These are phyloP conservation scores for Salix koriyanagi DNA, from an alignment of 345 rosid genomes.

Conservation along the genomic window DNA sequence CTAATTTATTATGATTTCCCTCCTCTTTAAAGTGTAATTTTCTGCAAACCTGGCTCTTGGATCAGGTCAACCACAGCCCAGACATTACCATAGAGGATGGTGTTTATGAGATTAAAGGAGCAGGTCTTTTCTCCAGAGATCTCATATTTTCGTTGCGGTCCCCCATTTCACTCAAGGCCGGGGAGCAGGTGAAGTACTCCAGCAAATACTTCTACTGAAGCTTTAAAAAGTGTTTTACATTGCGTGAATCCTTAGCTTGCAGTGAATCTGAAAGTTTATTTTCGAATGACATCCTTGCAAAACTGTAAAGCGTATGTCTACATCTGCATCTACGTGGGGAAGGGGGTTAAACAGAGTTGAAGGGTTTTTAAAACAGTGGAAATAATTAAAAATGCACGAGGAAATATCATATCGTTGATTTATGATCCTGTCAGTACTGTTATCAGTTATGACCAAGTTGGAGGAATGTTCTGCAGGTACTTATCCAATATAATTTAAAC, in stretches of 20 bases:
- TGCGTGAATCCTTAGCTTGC: not conserved
- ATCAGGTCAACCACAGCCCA: conserved; percentile 83
- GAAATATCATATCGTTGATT: not conserved
- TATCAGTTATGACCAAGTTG: conserved; percentile 2
- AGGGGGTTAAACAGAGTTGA: not conserved
- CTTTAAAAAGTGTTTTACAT: not conserved
- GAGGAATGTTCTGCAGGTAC: conserved; percentile 45
- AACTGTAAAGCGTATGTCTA: too few species aligned
- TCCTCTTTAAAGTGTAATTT: conserved; percentile 10
- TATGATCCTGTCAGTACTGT: conserved; percentile 11
- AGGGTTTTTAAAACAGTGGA: not conserved
- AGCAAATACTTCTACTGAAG: not conserved
- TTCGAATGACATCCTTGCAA: not conserved
- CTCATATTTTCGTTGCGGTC: conserved; percentile 77
- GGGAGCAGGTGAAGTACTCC: conserved; percentile 63
- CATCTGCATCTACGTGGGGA: too few species aligned
- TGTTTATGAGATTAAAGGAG: conserved; percentile 94
- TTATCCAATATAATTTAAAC: conserved; percentile 72
- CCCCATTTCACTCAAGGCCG: conserved; percentile 76
- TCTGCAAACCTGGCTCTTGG: conserved; percentile 6
- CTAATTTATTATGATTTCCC: not conserved
- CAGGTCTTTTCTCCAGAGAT: conserved; percentile 82
- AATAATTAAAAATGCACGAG: not conserved
- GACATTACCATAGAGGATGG: conserved; percentile 65
- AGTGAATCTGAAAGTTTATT: not conserved